Conservation (phyloP, 306 rosid genomes). For the Parietaria judaica region DNA sequence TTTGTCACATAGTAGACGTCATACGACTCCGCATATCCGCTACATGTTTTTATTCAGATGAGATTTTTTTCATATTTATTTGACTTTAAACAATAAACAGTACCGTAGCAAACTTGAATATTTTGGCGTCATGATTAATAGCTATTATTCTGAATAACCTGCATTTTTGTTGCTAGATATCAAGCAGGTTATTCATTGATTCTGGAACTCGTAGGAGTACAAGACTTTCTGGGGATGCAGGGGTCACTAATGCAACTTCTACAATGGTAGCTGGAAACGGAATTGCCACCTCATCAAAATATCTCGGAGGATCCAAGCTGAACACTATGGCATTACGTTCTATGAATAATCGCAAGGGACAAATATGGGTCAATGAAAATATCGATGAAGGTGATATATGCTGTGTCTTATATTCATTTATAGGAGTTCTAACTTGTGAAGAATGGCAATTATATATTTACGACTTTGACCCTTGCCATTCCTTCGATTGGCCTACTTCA, state of each 20-base stretch:
- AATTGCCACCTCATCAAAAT: conserved; percentile 61
- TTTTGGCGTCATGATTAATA: no score
- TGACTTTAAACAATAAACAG: no score
- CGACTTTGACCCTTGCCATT: not conserved
- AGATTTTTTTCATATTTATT: no score
- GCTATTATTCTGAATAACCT: not conserved
- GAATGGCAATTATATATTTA: not conserved
- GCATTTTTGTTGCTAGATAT: conserved; percentile 39
- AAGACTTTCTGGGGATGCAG: conserved; percentile 71
- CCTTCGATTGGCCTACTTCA: no score
- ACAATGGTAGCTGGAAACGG: conserved; percentile 61
- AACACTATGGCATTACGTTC: conserved; percentile 66
- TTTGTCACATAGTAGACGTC: not conserved
- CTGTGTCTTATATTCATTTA: not conserved
- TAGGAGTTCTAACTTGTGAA: not conserved
- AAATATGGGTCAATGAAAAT: conserved; percentile 78
- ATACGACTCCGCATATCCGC: conserved; percentile 12
- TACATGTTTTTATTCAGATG: not conserved
- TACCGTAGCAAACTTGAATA: no score
- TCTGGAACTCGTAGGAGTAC: conserved; percentile 89
- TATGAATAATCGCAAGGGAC: conserved; percentile 66
- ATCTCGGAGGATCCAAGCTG: conserved; percentile 77
- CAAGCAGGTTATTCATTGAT: conserved; percentile 90
- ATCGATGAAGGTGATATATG: conserved; percentile 61
- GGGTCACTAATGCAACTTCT: conserved; percentile 50